Evolutionary conservation across 2,329 filamentous ascomycete species (phyloP), one percentile per base, ranked within the genome.

Genomic region (Sarocladium oryzae): DNA sequence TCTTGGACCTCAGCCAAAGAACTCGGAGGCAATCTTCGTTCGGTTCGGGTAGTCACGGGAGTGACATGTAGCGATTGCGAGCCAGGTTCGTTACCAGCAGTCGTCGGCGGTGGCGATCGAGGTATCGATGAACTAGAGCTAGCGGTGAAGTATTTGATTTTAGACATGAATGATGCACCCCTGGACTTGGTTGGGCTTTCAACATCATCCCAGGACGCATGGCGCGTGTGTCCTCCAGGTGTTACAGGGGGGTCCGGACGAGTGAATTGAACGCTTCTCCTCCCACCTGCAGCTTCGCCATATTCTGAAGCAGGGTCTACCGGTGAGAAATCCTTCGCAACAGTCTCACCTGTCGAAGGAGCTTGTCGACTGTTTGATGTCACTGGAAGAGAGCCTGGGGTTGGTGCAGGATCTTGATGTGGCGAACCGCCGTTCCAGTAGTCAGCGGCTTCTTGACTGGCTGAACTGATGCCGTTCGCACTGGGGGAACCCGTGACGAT

Each of bases 181-280:
- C 77, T 75, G 20, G 79, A 78, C 66, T 83, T 85, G 52, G 70
- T 72, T 13, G 73, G 66, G 8, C 71, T 69, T 33, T 88, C 86
- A n/a, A 69, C 75, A 49, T 86, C 83, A 41, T 86, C 82, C 70
- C 79, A 79, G 3, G 86, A 89, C 30, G 80, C 77, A 38, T 85
- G 77, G 53, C 83, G 76, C 28, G 77, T 79, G 56, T 83, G 80
- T 18, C 4, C 16, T 32, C 43, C 43, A 21, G 43, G 43, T 20
- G 43, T 48, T 18, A 26, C 43, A 11, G 43, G 43, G 5, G n/a
- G 43, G 13, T 81, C 75, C 13, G 77, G 70, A 26, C 81, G 76
- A 2, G 79, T 81, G 63, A 95, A 93, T 58, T 93, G 88, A 3
- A 95, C 88, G 62, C 85, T 92, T 52, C 80, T 78, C 36, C 63